phyloP scores from a whole-genome alignment of 1,284 basidiomycete genomes.

The Moesziomyces parantarcticus region DNA sequence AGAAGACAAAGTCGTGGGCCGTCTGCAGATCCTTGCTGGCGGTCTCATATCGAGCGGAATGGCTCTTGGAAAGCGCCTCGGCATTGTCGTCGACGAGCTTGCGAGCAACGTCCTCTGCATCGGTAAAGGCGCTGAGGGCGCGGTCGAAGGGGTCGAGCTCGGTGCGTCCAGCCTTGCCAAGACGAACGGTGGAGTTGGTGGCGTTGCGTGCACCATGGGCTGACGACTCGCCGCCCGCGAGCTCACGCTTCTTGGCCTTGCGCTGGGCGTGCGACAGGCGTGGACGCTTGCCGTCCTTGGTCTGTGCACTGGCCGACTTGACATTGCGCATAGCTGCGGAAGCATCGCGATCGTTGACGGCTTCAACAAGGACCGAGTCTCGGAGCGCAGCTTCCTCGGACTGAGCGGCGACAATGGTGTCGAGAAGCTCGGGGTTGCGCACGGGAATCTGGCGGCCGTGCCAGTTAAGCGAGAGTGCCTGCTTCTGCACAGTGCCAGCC shows the following conservation, averaged over 20 bases:
- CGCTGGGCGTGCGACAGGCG: constrained; percentile 63
- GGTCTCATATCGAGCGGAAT: constrained; percentile 61
- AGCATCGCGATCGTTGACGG: constrained; percentile 19
- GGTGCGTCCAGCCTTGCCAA: constrained; percentile 44
- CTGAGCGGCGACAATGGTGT: constrained; percentile 84
- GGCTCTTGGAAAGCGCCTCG: constrained; percentile 63
- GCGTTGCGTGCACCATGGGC: constrained; percentile 27
- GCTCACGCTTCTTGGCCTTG: constrained; percentile 61
- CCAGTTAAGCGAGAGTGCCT: constrained; percentile 78
- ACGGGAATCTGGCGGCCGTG: constrained; percentile 85
- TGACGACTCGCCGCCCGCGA: constrained; percentile 24
- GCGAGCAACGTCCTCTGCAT: constrained; percentile 62
- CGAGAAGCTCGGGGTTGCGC: constrained; percentile 89
- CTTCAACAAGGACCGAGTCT: constrained; percentile 63
- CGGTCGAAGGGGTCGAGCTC: constrained; percentile 65
- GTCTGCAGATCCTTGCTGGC: constrained; percentile 61
- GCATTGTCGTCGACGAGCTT: constrained; percentile 64
- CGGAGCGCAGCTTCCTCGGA: constrained; percentile 74
- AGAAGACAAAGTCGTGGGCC: constrained; percentile 65
- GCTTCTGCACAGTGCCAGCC: constrained; percentile 54
- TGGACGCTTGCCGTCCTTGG: constrained; percentile 34
- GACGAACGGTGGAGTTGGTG: constrained; percentile 24
- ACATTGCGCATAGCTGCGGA: constrained; percentile 15
- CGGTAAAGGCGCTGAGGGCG: constrained; percentile 60
- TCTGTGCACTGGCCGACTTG: constrained; percentile 4